phyloP scores from a whole-genome alignment of 192 early-diverging fungal species.

The Coemansia sp. region DNA sequence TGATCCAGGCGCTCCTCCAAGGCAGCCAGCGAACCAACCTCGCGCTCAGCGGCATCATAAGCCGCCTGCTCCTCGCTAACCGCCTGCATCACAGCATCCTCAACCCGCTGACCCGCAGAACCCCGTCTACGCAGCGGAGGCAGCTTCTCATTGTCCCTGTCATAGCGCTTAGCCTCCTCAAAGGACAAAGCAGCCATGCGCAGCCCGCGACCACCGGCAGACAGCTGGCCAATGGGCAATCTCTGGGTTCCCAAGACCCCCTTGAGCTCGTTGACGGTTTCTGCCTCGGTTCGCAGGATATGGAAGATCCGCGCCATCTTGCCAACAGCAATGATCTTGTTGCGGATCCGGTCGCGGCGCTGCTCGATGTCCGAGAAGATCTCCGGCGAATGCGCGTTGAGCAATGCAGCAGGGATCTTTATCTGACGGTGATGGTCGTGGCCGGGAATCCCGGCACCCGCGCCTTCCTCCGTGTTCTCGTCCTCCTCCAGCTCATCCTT shows the following conservation, averaged over 20 bases:
- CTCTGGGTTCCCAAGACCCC: constrained; percentile 76
- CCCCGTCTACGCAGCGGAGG: constrained; percentile 59
- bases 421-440: not conserved
- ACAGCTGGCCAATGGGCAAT: constrained; percentile 82
- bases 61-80: constrained; percentile 35
- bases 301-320: constrained; percentile 88
- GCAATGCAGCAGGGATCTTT: constrained; percentile 8
- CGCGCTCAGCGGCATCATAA: constrained; percentile 26
- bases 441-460: not conserved
- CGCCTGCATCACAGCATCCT: constrained; percentile 26
- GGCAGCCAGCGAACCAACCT: constrained; percentile 27
- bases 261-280: constrained; percentile 92
- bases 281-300: constrained; percentile 85
- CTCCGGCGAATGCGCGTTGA: not conserved
- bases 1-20: constrained; percentile 36
- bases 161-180: constrained; percentile 87
- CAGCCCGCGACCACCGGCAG: constrained; percentile 88
- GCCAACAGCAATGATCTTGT: constrained; percentile 82
- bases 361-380: constrained; percentile 57
- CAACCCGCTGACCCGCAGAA: constrained; percentile 23
- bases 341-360: constrained; percentile 26
- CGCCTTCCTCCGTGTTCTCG: not conserved
- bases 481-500: constrained; percentile 86
- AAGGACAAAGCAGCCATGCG: constrained; percentile 84
- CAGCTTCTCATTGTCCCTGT: constrained; percentile 89